Evolutionary conservation across 2,329 filamentous ascomycete genomes (phyloP).

Genomic region (Cyclaneusma minus): DNA sequence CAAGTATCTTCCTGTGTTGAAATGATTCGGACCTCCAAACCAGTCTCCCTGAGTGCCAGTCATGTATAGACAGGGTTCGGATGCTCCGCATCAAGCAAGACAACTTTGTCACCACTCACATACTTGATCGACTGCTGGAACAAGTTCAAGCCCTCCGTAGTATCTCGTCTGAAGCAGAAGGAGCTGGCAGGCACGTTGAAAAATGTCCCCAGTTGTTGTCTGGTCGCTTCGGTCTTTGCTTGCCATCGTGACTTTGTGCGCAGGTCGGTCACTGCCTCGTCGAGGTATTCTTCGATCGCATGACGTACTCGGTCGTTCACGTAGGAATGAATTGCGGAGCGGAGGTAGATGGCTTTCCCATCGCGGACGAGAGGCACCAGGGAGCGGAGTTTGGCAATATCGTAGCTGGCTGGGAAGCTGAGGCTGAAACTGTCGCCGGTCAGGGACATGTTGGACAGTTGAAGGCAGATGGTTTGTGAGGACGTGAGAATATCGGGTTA

Average conservation of each 20-base stretch:
- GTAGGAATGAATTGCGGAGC: no score
- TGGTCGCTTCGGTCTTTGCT: slow-evolving; percentile 8
- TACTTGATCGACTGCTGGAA: slow-evolving; percentile 15
- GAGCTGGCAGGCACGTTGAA: slow-evolving; percentile 14
- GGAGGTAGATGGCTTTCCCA: no score
- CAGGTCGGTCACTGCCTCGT: slow-evolving; percentile 11
- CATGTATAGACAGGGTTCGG: slow-evolving; percentile 19
- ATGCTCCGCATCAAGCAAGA: slow-evolving; percentile 18
- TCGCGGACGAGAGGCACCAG: no score
- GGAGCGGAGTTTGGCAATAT: no score
- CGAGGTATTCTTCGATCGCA: slow-evolving; percentile 13
- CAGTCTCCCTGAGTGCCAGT: slow-evolving; percentile 13
- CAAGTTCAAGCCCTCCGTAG: slow-evolving; percentile 17
- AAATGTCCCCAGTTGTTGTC: slow-evolving; percentile 13
- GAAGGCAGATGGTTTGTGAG: no score
- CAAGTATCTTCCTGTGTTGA: slow-evolving; percentile 7
- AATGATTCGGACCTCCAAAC: slow-evolving; percentile 17
- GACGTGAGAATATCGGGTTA: no score
- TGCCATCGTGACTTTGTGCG: slow-evolving; percentile 15
- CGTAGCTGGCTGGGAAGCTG: no score
- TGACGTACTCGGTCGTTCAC: slow-evolving; percentile 18
- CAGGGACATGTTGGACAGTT: no score
- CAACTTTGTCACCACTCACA: slow-evolving; percentile 17
- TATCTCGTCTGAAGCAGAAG: slow-evolving; percentile 19
- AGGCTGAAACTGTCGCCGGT: no score